Base-by-base conservation (phyloP, 2,329 filamentous ascomycete genomes). In the Amylocarpus encephaloides region DNA sequence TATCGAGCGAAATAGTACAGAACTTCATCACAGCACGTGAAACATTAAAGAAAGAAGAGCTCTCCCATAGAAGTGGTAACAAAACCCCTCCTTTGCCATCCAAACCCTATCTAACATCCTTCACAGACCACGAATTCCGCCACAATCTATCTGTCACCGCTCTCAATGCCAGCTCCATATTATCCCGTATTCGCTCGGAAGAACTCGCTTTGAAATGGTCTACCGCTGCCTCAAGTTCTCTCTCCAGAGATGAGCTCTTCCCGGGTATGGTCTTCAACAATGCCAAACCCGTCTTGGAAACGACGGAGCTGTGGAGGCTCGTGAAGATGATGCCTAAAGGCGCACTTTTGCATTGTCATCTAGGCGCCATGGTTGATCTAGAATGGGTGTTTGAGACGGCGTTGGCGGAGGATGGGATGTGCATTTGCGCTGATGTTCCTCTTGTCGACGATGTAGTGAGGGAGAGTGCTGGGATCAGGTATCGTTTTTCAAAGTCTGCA, bases 261-360 rank as follows among this genome's bases (percentile, higher is more conserved):
- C 88, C 88, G 1, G 89, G 89, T 13, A 94, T 94, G 84, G 91
- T 93, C 83, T 95, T 95, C 70, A 83, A 80, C 34, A 75, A 90
- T 26, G 88, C 88, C 60, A 91, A 88, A 68, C 78, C 82, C 11
- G 80, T 82, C 39, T 91, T 95, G 79, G 86, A 94, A 67, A 74
- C 74, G 58, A 93, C 88, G 6, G 82, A 82, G 62, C 75, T 95
- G 13, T 96, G 88, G 87, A 77, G 80, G 52, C 92, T 95, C 59
- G 78, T 95, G 6, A 78, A 82, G 49, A 78, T 73, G 52, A 88
- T 96, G 86, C 92, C 92, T 35, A 96, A 96, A 68, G 92, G 91
- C 13, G 75, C 82, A 9, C 72, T 94, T n/a, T 70, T 94, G 53
- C 90, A 96, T 69, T 88, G 87, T 41, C 90, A 96, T 67, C 71